A percentile compares a stretch with the other conserved stretches of the same genome.
Conservation (phyloP, 2,329 filamentous ascomycete species). For the Sphaerulina populicola region DNA sequence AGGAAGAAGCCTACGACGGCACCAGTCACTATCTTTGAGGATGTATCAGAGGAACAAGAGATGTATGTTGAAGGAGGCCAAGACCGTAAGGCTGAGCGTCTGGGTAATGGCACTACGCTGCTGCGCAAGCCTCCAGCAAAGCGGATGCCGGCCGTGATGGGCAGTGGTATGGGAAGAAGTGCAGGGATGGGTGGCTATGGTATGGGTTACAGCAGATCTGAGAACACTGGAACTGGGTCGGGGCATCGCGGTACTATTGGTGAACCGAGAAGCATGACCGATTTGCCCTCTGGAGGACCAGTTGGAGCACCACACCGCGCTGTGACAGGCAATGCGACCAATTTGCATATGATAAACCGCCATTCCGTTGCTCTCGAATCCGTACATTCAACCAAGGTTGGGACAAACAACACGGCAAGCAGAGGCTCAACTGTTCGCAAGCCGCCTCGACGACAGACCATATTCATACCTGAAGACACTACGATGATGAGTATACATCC, state of each 20-base stretch:
- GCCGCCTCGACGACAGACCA: conserved; percentile 41
- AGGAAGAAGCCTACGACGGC: conserved; percentile 15
- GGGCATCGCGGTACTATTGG: not conserved
- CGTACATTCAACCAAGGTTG: not conserved
- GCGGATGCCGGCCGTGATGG: not conserved
- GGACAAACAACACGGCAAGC: not conserved
- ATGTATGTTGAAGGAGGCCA: conserved; percentile 8
- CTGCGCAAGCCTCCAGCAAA: conserved; percentile 26
- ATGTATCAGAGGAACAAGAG: conserved; percentile 28
- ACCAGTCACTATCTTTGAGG: conserved; percentile 30
- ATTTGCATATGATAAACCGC: not conserved
- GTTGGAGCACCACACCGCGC: not conserved
- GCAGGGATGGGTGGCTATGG: not conserved
- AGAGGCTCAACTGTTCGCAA: conserved; percentile 18
- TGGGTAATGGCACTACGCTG: conserved; percentile 22
- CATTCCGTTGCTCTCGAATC: not conserved
- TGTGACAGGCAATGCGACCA: not conserved
- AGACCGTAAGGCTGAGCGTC: not conserved
- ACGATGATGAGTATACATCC: conserved; percentile 47
- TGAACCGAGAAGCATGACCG: not conserved
- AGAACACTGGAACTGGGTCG: not conserved
- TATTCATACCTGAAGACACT: conserved; percentile 47
- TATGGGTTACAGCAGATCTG: not conserved
- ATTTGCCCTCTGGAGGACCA: not conserved
- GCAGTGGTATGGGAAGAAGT: conserved; percentile 1